Conservation (phyloP, 768 basidiomycete genomes). For the Naganishia onofrii region DNA sequence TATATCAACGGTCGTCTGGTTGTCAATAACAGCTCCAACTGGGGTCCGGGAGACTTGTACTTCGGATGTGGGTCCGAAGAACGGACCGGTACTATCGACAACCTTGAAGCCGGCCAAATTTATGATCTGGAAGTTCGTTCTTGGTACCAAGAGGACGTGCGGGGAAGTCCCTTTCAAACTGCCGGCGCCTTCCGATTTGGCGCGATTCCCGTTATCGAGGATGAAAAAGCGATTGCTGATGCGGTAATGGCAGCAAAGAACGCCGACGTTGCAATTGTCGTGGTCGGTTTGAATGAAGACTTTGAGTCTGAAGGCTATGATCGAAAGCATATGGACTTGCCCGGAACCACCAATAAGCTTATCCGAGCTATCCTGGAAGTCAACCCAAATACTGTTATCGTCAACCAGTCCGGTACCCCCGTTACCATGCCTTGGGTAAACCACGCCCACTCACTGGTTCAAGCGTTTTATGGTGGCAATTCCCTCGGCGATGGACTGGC, state of each 20-base stretch:
- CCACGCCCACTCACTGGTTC: constrained; percentile 42
- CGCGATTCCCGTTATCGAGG: constrained; percentile 64
- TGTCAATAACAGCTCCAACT: constrained; percentile 79
- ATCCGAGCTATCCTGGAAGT: constrained; percentile 37
- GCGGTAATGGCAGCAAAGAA: constrained; percentile 68
- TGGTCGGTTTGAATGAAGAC: constrained; percentile 75
- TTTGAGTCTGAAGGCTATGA: constrained; percentile 62
- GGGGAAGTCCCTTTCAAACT: constrained; percentile 55
- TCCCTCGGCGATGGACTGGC: constrained; percentile 33
- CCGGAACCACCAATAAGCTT: constrained; percentile 36
- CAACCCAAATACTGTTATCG: constrained; percentile 38
- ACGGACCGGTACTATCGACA: constrained; percentile 58
- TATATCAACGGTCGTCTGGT: constrained; percentile 67
- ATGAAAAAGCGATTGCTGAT: constrained; percentile 61
- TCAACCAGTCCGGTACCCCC: constrained; percentile 51
- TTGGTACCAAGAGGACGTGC: constrained; percentile 55
- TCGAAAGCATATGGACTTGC: constrained; percentile 36
- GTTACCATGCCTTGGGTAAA: constrained; percentile 62
- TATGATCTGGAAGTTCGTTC: constrained; percentile 64
- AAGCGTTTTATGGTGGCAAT: constrained; percentile 48
- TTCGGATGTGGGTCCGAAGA: constrained; percentile 68
- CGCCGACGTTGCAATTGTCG: constrained; percentile 63
- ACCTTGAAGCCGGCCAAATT: constrained; percentile 56
- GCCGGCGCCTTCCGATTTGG: constrained; percentile 62
- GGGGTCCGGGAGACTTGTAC: constrained; percentile 68